Base-by-base conservation (phyloP, 2,329 filamentous ascomycete genomes). In the Xylariales sp. region DNA sequence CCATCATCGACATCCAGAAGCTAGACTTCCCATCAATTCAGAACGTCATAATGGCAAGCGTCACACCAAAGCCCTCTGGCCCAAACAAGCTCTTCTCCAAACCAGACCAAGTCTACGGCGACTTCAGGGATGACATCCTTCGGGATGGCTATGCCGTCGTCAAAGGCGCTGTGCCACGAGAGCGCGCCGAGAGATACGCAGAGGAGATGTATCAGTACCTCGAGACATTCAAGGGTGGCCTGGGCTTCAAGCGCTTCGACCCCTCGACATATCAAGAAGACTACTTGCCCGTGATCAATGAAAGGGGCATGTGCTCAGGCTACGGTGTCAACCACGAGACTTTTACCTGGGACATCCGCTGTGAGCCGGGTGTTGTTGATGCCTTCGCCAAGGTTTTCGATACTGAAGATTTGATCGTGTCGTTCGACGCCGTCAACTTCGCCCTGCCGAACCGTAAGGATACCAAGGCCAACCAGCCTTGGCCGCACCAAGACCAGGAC, bases 241-340 rank as follows among this genome's bases (percentile, higher is more conserved):
- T 50, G 15, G 51, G 51, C 24, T 53, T 46, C 43, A 38, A 50
- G 52, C 42, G 67, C 60, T 21, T 59, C 60, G 51, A 63, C 53
- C 45, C 68, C 61, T 46, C 60, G 57, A 54, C 68, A 61, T 25
- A 62, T 53, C 31, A 49, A 18, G 45, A 47, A 36, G 60, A 65
- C 5, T 60, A 47, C 9, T 35, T 65, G 3, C 62, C 62, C 3
- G 35, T 56, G 12, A 65, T 70, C 50, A 70, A 63, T 48, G 67
- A 71, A 48, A 73, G 71, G 54, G 69, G 70, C 25, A 73, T 73
- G 60, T 67, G 67, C 46, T 55, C 68, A 19, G 53, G 60, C 22
- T 76, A 76, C 38, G 69, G 61, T 0, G 63, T 70, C 3, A 54
- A 63, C 2, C 71, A 75, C 46, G 71, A 74, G 45, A 59, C 67